Percentiles rank a stretch among this genome's conserved stretches.
Conservation (phyloP, 768 basidiomycete species). For the Pisolithus microcarpus region DNA sequence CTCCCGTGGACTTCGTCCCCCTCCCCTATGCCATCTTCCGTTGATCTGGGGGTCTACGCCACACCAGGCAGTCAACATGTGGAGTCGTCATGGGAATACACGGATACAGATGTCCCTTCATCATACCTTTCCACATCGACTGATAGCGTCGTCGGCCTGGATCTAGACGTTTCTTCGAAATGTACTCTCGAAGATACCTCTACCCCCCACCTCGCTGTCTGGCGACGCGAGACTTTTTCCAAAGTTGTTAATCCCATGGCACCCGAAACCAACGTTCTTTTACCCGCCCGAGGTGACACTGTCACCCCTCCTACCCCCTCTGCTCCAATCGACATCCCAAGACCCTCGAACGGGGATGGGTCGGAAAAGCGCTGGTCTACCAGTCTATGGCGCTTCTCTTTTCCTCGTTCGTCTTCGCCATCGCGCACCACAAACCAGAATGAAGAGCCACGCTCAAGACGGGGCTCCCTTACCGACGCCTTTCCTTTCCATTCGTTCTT, state of each 20-base stretch:
- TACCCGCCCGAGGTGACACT: constrained; percentile 4
- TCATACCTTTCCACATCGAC: constrained; percentile 38
- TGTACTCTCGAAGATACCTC: constrained; percentile 26
- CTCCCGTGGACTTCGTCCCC: constrained; percentile 23
- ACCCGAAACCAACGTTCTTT: constrained; percentile 5
- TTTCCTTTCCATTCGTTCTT: constrained; percentile 40
- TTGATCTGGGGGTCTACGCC: constrained; percentile 31
- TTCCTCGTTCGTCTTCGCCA: constrained; percentile 24
- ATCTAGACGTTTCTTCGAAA: constrained; percentile 25
- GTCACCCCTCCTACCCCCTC: constrained; percentile 5
- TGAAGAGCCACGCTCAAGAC: constrained; percentile 20
- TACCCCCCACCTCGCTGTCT: constrained; percentile 24
- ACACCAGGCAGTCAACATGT: constrained; percentile 45
- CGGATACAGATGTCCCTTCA: constrained; percentile 42
- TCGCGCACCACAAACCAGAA: constrained; percentile 21
- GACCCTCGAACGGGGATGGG: constrained; percentile 23
- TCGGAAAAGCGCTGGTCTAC: constrained; percentile 27
- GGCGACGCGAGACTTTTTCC: constrained; percentile 24
- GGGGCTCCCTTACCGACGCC: constrained; percentile 32
- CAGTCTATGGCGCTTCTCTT: constrained; percentile 30
- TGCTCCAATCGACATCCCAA: constrained; percentile 24
- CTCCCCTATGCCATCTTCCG: constrained; percentile 31
- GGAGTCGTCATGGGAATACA: constrained; percentile 45
- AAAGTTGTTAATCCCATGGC: constrained; percentile 21
- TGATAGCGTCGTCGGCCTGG: constrained; percentile 27